These are phyloP conservation scores for Penicillium herquei DNA, from an alignment of 495 filamentous ascomycete genomes.

Conservation along the genomic window DNA sequence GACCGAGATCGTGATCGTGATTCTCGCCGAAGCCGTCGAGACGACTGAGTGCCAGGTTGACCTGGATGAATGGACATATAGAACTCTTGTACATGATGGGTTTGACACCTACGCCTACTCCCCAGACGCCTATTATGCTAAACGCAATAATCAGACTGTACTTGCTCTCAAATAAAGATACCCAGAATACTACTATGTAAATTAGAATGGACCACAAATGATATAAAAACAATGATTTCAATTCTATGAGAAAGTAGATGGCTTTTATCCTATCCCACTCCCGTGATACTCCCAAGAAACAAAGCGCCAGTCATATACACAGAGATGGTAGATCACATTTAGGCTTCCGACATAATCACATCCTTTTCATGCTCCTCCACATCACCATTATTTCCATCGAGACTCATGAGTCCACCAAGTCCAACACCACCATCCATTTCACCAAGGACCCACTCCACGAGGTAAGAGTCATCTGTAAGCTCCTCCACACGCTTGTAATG, in stretches of 20 bases:
- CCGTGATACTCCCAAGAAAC: constrained; percentile 24
- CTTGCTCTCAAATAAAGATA: constrained; percentile 18
- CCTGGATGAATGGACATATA: constrained; percentile 3
- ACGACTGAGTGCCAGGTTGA: constrained; percentile 18
- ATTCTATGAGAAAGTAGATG: constrained; percentile 29
- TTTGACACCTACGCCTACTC: not conserved
- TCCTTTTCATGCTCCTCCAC: constrained; percentile 43
- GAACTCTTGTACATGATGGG: constrained; percentile 8
- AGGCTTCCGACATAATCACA: constrained; percentile 45
- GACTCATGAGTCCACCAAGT: constrained; percentile 34
- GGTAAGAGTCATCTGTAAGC: constrained; percentile 87
- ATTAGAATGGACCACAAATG: not conserved
- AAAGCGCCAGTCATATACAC: constrained; percentile 32
- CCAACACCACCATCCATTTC: constrained; percentile 80
- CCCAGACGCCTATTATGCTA: too few species aligned
- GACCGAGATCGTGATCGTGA: constrained; percentile 36
- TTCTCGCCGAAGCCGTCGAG: constrained; percentile 32
- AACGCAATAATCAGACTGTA: not conserved
- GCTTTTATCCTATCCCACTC: constrained; percentile 26
- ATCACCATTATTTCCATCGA: constrained; percentile 21
- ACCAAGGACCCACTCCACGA: constrained; percentile 86
- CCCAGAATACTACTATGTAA: constrained; percentile 13
- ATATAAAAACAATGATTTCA: constrained; percentile 15
- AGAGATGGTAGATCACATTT: constrained; percentile 24
- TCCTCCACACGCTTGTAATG: constrained; percentile 87